These are phyloP conservation scores for Aureobasidium melanogenum DNA, from an alignment of 2,329 filamentous ascomycete genomes.

Conservation along the genomic window DNA sequence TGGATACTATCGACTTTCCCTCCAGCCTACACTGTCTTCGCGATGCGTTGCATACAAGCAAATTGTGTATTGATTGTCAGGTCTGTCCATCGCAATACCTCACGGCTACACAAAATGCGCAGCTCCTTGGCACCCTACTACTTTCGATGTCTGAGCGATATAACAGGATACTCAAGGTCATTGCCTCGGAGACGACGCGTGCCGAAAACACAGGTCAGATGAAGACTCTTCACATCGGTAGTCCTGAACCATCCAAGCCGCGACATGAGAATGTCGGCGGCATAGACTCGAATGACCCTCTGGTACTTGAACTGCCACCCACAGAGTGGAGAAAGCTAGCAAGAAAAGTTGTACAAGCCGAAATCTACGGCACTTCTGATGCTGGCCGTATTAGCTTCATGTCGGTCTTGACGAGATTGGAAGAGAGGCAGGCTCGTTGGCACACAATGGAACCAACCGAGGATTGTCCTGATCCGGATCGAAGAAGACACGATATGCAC, in stretches of 20 bases:
- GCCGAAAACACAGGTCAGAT: constrained; percentile 25
- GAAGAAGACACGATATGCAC: neutral
- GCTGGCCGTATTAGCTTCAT: constrained; percentile 26
- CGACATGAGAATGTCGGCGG: neutral
- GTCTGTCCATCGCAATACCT: constrained; percentile 34
- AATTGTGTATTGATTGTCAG: constrained; percentile 31
- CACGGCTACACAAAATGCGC: constrained; percentile 37
- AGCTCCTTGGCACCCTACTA: constrained; percentile 34
- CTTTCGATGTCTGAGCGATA: constrained; percentile 35
- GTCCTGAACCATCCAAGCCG: constrained; percentile 19
- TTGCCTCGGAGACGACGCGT: constrained; percentile 31
- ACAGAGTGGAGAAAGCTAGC: constrained; percentile 36
- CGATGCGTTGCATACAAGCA: constrained; percentile 32
- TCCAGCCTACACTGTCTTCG: constrained; percentile 33
- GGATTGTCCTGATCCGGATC: constrained; percentile 4
- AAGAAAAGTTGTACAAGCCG: constrained; percentile 37
- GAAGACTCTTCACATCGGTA: constrained; percentile 36
- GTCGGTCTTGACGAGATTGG: constrained; percentile 30
- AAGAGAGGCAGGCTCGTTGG: constrained; percentile 35
- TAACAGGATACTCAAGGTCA: constrained; percentile 30
- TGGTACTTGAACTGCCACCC: constrained; percentile 33
- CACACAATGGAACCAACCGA: constrained; percentile 20
- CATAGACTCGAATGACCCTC: neutral
- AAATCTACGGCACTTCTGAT: constrained; percentile 30
- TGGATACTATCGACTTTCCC: constrained; percentile 34